Conservation (phyloP, 2,329 filamentous ascomycete genomes). For the Lecanoromycetidae sp. region DNA sequence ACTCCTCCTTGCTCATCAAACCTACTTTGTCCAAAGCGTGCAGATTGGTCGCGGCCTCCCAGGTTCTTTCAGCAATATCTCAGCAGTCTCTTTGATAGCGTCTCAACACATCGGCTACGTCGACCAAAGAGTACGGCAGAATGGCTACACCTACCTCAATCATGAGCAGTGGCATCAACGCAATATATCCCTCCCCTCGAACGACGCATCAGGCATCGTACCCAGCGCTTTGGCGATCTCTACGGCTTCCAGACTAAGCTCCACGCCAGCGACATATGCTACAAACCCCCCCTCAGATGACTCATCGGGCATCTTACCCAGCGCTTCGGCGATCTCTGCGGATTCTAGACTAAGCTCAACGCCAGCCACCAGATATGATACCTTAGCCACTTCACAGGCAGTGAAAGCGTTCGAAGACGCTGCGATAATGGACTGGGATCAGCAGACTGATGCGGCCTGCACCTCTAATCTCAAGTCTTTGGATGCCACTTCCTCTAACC, state of each 20-base stretch:
- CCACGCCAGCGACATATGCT: too few species aligned
- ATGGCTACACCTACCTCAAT: constrained; percentile 10
- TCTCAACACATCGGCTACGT: constrained; percentile 12
- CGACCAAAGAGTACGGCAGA: constrained; percentile 6
- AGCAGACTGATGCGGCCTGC: constrained; percentile 48
- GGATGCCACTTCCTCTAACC: constrained; percentile 49
- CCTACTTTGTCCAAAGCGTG: background rate
- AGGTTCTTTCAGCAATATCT: background rate
- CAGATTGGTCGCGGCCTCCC: background rate
- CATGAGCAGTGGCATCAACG: constrained; percentile 14
- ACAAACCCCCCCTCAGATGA: too few species aligned
- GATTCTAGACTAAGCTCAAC: too few species aligned
- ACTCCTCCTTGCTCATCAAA: background rate
- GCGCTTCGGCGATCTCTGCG: too few species aligned
- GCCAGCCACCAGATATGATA: too few species aligned
- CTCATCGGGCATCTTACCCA: too few species aligned
- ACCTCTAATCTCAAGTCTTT: constrained; percentile 43
- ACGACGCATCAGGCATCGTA: background rate
- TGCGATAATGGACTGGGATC: constrained; percentile 41
- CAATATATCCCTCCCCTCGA: background rate
- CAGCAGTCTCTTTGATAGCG: background rate
- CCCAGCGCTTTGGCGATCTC: background rate
- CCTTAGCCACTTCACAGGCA: too few species aligned
- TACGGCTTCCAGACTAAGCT: too few species aligned
- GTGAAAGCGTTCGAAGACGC: too few species aligned